A percentile compares a stretch with the other conserved stretches of the same genome.
These are phyloP conservation scores for Agaricus bisporus DNA, from an alignment of 768 basidiomycete species.

Conservation along the genomic window DNA sequence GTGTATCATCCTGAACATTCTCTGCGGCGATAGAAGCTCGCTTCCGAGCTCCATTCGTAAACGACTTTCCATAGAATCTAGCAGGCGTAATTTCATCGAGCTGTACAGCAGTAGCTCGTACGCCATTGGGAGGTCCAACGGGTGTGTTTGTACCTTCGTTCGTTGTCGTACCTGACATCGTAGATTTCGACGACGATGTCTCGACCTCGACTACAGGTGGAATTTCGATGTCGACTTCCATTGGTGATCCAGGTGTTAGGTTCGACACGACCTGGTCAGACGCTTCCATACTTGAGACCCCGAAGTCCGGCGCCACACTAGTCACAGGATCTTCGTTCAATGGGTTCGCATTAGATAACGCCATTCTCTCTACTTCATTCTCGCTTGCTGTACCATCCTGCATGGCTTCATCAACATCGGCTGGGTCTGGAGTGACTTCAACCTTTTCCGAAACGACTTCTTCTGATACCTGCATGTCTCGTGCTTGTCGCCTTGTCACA, in stretches of 20 bases:
- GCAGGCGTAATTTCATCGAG: constrained; percentile 2
- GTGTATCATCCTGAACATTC: background rate
- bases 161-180: background rate
- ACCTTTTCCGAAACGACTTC: background rate
- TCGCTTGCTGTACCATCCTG: constrained; percentile 19
- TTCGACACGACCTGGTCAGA: background rate
- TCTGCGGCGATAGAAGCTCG: background rate
- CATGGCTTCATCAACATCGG: constrained; percentile 10
- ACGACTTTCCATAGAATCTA: constrained; percentile 3
- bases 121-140: background rate
- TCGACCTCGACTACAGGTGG: constrained; percentile 15
- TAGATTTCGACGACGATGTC: background rate
- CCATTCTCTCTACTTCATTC: constrained; percentile 24
- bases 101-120: background rate
- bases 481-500: constrained; percentile 18
- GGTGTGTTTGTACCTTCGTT: background rate
- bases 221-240: constrained; percentile 6
- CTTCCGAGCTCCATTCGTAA: background rate
- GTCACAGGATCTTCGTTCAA: constrained; percentile 9
- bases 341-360: constrained; percentile 20
- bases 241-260: background rate
- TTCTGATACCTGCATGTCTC: constrained; percentile 5
- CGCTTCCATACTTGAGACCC: constrained; percentile 1
- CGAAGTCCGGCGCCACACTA: constrained; percentile 5
- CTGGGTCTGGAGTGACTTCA: background rate